Percentiles rank a stretch among this genome's conserved stretches.
These are phyloP conservation scores for Simplicillium sp. DNA, from an alignment of 2,329 filamentous ascomycete genomes.

Conservation along the genomic window DNA sequence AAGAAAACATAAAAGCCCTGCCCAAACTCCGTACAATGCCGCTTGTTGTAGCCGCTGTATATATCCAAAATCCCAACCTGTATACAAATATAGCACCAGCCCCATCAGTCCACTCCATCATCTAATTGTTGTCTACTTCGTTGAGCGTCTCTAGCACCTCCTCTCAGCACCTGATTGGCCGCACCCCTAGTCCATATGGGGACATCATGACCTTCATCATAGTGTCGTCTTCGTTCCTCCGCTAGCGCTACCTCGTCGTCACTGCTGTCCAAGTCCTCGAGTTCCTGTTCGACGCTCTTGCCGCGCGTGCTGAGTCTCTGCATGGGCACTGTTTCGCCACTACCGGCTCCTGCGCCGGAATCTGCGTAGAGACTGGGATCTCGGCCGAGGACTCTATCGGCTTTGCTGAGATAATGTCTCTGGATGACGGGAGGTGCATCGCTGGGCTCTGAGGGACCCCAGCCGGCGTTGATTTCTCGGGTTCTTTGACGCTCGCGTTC, in stretches of 20 bases:
- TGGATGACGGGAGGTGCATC: constrained; percentile 9
- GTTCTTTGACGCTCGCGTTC: constrained; percentile 52
- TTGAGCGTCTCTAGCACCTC: no score
- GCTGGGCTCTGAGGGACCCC: constrained; percentile 36
- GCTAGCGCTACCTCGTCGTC: constrained; percentile 16
- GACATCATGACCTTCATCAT: background rate
- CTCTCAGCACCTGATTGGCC: background rate
- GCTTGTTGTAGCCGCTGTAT: no score
- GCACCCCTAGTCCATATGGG: background rate
- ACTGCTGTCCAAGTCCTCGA: constrained; percentile 28
- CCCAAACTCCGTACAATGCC: no score
- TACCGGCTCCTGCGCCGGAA: constrained; percentile 20
- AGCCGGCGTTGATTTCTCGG: constrained; percentile 58
- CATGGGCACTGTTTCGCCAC: constrained; percentile 27
- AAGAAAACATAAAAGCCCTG: no score
- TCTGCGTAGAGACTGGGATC: constrained; percentile 47
- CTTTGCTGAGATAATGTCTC: constrained; percentile 35
- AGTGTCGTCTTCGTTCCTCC: background rate
- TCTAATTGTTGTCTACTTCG: no score
- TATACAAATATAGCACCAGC: no score
- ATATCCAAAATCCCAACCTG: no score
- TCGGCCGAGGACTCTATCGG: constrained; percentile 47
- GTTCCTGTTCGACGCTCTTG: constrained; percentile 31
- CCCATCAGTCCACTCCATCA: no score
- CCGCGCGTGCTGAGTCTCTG: constrained; percentile 36